These are phyloP conservation scores for Erysimum cheiranthoides DNA, from an alignment of 345 rosid genomes.

Conservation along the genomic window DNA sequence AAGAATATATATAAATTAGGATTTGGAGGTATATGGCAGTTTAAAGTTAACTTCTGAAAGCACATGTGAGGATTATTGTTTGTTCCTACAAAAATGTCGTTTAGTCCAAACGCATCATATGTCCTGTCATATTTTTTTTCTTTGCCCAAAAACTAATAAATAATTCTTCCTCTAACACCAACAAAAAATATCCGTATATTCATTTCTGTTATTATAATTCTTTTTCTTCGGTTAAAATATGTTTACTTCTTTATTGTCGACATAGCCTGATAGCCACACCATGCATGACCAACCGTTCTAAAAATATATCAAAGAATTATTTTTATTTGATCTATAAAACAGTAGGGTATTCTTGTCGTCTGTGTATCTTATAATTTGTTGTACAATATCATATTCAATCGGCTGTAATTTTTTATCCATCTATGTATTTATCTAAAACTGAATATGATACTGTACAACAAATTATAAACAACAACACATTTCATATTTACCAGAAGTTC, in stretches of 20 bases:
- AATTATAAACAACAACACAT: background rate
- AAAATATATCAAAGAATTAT: too few species aligned
- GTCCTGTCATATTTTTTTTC: constrained; percentile 18
- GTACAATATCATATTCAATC: too few species aligned
- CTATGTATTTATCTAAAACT: too few species aligned
- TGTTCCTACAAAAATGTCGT: constrained; percentile 43
- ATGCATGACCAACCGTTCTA: constrained; percentile 26
- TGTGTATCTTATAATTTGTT: background rate
- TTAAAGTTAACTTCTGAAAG: constrained; percentile 24
- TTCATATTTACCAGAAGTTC: background rate
- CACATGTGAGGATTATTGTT: constrained; percentile 30
- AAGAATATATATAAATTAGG: background rate
- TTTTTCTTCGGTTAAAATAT: constrained; percentile 9
- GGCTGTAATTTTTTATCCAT: too few species aligned
- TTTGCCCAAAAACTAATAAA: background rate
- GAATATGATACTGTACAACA: background rate
- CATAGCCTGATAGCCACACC: background rate
- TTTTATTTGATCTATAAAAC: background rate
- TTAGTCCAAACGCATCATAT: constrained; percentile 41
- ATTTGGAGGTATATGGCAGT: constrained; percentile 32
- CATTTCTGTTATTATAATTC: background rate
- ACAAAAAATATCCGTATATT: background rate
- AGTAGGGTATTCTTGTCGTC: background rate
- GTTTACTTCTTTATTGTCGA: constrained; percentile 6
- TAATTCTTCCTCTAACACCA: constrained; percentile 11